These are phyloP conservation scores for Aureobasidium subglaciale DNA, from an alignment of 2,329 filamentous ascomycete genomes.

Conservation along the genomic window DNA sequence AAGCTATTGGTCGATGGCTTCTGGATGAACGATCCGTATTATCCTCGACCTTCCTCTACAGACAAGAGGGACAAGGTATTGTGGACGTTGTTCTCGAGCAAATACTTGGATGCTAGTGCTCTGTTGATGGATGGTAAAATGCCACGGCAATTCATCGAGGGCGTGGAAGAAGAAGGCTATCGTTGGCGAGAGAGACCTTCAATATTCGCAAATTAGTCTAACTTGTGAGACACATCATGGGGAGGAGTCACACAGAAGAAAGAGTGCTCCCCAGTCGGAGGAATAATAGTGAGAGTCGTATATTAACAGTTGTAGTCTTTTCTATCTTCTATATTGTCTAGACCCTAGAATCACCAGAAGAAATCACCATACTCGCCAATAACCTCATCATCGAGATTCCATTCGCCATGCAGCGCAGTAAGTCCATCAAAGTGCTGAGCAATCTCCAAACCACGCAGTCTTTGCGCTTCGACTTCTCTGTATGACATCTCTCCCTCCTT, in stretches of 20 bases:
- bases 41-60: constrained; percentile 32
- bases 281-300: too few relatives aligned
- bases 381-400: constrained; percentile 36
- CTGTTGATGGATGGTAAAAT: neutral
- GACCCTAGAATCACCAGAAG: constrained; percentile 15
- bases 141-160: neutral
- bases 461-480: constrained; percentile 53
- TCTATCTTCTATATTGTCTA: neutral
- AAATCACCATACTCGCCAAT: constrained; percentile 38
- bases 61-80: neutral
- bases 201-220: too few relatives aligned
- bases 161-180: neutral
- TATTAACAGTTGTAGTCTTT: too few relatives aligned
- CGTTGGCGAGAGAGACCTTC: neutral
- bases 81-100: neutral
- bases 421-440: constrained; percentile 49
- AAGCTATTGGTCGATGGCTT: constrained; percentile 37
- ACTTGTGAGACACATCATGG: too few relatives aligned
- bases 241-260: too few relatives aligned
- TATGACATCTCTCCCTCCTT: constrained; percentile 45
- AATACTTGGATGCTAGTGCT: neutral
- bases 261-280: too few relatives aligned
- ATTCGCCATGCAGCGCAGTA: constrained; percentile 48
- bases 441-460: constrained; percentile 47
- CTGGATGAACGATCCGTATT: constrained; percentile 46